These are phyloP conservation scores for Apiospora marii DNA, from an alignment of 2,329 filamentous ascomycete species.

Conservation along the genomic window DNA sequence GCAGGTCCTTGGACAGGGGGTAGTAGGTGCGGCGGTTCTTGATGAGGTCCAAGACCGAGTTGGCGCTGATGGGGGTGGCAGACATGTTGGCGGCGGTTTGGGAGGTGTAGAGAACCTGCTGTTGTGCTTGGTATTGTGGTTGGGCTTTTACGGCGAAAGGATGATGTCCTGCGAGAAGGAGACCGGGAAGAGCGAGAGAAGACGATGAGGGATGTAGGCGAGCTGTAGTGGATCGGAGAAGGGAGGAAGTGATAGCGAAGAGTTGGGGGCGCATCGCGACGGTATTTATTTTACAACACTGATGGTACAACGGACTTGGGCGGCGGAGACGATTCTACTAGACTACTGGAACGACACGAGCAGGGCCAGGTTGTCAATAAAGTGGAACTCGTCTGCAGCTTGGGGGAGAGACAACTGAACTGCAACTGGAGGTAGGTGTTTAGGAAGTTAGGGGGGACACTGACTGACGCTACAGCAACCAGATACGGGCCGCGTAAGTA, in stretches of 20 bases:
- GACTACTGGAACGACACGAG: background rate
- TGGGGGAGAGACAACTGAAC: background rate
- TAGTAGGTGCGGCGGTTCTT: slow-evolving; percentile 75
- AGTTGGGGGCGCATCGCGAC: slow-evolving; percentile 23
- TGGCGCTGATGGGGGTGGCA: slow-evolving; percentile 48
- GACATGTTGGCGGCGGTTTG: slow-evolving; percentile 50
- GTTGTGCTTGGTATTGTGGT: slow-evolving; percentile 6
- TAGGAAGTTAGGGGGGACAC: background rate
- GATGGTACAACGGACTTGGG: background rate
- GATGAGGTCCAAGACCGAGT: slow-evolving; percentile 68
- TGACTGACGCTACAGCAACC: background rate
- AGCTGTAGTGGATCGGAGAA: slow-evolving; percentile 19
- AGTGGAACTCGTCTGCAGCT: background rate
- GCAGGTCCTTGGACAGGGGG: slow-evolving; percentile 68
- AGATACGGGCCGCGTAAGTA: slow-evolving; percentile 1
- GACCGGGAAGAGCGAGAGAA: background rate
- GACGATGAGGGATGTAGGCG: background rate
- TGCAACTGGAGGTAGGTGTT: background rate
- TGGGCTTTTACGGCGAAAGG: background rate
- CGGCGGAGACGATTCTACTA: slow-evolving; percentile 9
- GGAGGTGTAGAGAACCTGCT: background rate
- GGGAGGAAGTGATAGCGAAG: slow-evolving; percentile 17
- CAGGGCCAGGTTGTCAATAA: background rate
- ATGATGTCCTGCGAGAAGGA: background rate
- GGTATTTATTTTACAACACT: slow-evolving; percentile 18